phyloP scores from a whole-genome alignment of 345 rosid genomes.

The Gossypioides kirkii region DNA sequence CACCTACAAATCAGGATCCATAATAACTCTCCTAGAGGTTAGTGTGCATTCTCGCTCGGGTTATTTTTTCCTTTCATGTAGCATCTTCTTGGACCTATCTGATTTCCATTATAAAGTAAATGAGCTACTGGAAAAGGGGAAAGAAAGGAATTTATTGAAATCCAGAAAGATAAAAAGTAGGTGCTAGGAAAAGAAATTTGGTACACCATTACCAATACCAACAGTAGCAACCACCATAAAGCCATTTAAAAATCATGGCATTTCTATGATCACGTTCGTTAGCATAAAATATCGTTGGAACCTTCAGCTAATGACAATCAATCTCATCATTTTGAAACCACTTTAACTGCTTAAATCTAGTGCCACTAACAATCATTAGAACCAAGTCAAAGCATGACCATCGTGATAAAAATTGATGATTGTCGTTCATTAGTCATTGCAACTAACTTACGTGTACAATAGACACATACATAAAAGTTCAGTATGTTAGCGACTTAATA shows the following conservation, averaged over 20 bases:
- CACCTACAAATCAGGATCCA: background rate
- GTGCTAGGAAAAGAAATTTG: background rate
- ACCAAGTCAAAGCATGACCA: background rate
- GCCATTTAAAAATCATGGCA: background rate
- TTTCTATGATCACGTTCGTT: background rate
- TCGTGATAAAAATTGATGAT: background rate
- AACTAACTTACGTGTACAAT: background rate
- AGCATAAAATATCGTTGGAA: background rate
- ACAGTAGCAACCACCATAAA: background rate
- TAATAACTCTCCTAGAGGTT: background rate
- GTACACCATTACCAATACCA: background rate
- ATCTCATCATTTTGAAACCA: background rate
- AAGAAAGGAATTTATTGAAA: background rate
- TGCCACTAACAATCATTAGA: background rate
- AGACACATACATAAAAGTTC: background rate
- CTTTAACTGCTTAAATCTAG: background rate
- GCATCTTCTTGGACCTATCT: background rate
- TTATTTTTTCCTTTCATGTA: background rate
- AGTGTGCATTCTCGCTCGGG: background rate
- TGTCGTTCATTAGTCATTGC: background rate
- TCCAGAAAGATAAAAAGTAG: background rate
- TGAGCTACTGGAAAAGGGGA: background rate
- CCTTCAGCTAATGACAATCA: background rate
- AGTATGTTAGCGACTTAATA: background rate
- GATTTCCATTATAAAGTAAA: background rate